Evolutionary conservation across 805 yeast genomes (phyloP).

Genomic region (Tetrapisispora iriomotensis): DNA sequence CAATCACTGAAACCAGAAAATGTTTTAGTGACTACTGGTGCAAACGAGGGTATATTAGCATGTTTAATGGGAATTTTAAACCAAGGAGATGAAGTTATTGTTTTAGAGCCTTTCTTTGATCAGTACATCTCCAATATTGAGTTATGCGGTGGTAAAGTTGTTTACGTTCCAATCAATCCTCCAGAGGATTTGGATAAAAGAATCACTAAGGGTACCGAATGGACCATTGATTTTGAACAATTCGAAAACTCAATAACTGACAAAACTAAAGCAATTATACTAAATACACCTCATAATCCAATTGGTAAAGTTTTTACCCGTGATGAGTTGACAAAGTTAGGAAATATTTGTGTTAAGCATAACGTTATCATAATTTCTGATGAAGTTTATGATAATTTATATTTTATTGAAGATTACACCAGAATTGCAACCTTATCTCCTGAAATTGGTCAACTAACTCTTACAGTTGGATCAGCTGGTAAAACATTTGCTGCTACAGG

Average conservation of each 20-base stretch:
- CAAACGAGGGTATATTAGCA: conserved; percentile 89
- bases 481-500: conserved; percentile 98
- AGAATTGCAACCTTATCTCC: conserved; percentile 78
- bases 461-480: conserved; percentile 95
- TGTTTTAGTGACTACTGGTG: conserved; percentile 85
- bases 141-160: conserved; percentile 86
- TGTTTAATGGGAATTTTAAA: conserved; percentile 76
- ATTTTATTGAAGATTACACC: conserved; percentile 57
- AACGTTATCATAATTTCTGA: conserved; percentile 79
- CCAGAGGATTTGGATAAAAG: conserved; percentile 59
- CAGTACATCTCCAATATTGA: conserved; percentile 93
- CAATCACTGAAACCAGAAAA: conserved; percentile 36
- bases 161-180: conserved; percentile 76
- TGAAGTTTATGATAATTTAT: conserved; percentile 91
- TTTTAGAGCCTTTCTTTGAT: conserved; percentile 94
- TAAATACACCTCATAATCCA: conserved; percentile 95
- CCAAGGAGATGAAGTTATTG: conserved; percentile 90
- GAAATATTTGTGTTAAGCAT: conserved; percentile 74
- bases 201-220: conserved; percentile 70
- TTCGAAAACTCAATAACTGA: conserved; percentile 60
- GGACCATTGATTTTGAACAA: conserved; percentile 76
- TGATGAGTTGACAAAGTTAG: conserved; percentile 66
- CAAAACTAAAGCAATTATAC: conserved; percentile 74
- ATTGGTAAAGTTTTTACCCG: conserved; percentile 80
- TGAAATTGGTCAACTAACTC: conserved; percentile 66